Percentiles rank a stretch among this genome's conserved stretches.
These are phyloP conservation scores for Lactarius pseudohatsudake DNA, from an alignment of 768 basidiomycete genomes.

Conservation along the genomic window DNA sequence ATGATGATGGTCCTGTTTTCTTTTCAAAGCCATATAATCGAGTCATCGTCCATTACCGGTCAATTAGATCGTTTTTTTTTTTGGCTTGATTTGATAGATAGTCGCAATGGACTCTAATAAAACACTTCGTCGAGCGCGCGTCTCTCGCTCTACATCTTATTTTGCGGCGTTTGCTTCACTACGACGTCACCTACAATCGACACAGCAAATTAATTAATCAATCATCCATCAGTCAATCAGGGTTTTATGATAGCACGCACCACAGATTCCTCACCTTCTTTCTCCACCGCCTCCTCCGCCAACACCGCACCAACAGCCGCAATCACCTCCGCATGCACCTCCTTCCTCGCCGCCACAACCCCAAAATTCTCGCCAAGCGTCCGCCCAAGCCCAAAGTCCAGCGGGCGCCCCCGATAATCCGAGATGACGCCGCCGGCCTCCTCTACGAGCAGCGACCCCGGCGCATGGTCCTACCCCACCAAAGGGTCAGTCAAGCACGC, in stretches of 20 bases:
- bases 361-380: conserved; percentile 87
- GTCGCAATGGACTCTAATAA: too few relatives aligned
- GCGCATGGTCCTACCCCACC: conserved; percentile 77
- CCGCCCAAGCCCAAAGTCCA: conserved; percentile 86
- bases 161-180: background rate
- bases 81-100: too few relatives aligned
- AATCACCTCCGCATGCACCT: conserved; percentile 66
- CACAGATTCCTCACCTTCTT: conserved; percentile 1
- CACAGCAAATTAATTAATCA: background rate
- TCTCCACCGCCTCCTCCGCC: conserved; percentile 8
- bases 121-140: background rate
- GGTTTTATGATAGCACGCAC: background rate
- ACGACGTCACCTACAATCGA: background rate
- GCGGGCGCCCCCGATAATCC: conserved; percentile 72
- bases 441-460: conserved; percentile 77
- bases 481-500: background rate
- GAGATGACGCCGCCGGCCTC: conserved; percentile 91
- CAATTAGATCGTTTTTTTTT: too few relatives aligned
- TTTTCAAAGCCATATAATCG: too few relatives aligned
- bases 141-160: background rate
- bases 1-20: too few relatives aligned
- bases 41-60: too few relatives aligned
- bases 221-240: background rate
- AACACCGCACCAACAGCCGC: conserved; percentile 67
- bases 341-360: conserved; percentile 77